Base-by-base conservation (phyloP, 108 stramenopile species). In the Parietichytrium sp. region DNA sequence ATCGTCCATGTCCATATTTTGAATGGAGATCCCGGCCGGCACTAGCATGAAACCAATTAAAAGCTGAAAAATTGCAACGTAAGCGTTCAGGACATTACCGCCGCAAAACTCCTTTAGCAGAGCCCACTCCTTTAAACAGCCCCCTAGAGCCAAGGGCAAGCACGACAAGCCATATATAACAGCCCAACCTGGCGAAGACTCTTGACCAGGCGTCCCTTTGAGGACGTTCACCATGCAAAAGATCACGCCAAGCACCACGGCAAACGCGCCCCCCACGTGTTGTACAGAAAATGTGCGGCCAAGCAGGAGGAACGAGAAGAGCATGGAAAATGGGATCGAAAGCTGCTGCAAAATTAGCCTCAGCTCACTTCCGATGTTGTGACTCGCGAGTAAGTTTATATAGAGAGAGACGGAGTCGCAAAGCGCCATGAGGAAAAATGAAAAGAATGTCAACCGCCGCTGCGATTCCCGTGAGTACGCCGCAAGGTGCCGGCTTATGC, bases 1-100 rank as follows among this genome's bases (percentile, higher is more conserved):
- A 23, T 72, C 61, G 20, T 72, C 61, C 61, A 72, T 72, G 42
- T 72, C 61, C 10, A 33, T 33, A 72, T 72, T 72, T n/a, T 72
- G 61, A 27, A 72, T 72, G 38, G 38, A 72, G 61, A 72, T 38
- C 6, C 61, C 61, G 13, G 45, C 38, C 1, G 61, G 61, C 38
- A 72, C 61, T n/a, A 72, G 4, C 10, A 10, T 45, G 61, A 72
- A n/a, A 10, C 61, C 61, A 45, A 72, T 45, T n/a, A 72, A 7
- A 42, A 72, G 45, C 3, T 72, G 61, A 3, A 72, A 72, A 20
- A 72, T 20, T 18, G 61, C 61, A 23, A 72, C 61, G 38, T 42
- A 72, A 20, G 61, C 61, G 33, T 72, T 72, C 6, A 72, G 61
- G 1, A 45, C 38, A 25, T 72, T 33, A 33, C 38, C 61, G 20